Base-by-base conservation (phyloP, 768 basidiomycete species). In the Auricularia cornea region DNA sequence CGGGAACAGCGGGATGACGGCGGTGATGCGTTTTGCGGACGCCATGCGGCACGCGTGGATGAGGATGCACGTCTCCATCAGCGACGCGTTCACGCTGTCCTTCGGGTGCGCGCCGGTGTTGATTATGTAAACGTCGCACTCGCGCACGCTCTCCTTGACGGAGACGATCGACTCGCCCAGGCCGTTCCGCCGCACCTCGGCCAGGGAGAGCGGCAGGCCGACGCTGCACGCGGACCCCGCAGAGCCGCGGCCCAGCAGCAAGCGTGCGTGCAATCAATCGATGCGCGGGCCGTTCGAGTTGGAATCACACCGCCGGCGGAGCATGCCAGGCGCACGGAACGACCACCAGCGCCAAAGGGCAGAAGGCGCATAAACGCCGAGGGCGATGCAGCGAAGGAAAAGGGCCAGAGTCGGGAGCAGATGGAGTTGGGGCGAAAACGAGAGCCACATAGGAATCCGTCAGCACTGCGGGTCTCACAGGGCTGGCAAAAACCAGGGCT, bases 51-150 rank as follows among this genome's bases (percentile, higher is more conserved):
- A 97, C 11, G 97, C 95, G 73, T 98, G 95, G 71, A 98, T 94
- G 93, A 99, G 96, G 71, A 98, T 98, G 73, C 95, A 93, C 56
- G 94, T 84, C 75, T 98, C 97, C 94, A 99, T 98, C 66, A 99
- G 84, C 44, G 95, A 83, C 30, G 92, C 94, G 72, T 98, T 98
- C 69, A 98, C 85, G 40, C 65, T 68, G 28, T 57, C 54, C 12
- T 10, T 48, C 62, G 86, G 79, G 28, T 89, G 86, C 69, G 88
- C 88, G 16, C 92, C 90, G 41, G 93, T 92, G 77, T 94, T 97
- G 79, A 99, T 88, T 75, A 99, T 98, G 78, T 98, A 99, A 59
- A 98, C 96, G 74, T 98, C 97, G 74, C 94, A 92, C 77, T 98
- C 95, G 65, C 97, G 91, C 38, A 99, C 96, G 54, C 92, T 94